A percentile compares a stretch with the other conserved stretches of the same genome.
phyloP scores from a whole-genome alignment of 2,329 filamentous ascomycete species.

The Ophiosphaerella narmari region DNA sequence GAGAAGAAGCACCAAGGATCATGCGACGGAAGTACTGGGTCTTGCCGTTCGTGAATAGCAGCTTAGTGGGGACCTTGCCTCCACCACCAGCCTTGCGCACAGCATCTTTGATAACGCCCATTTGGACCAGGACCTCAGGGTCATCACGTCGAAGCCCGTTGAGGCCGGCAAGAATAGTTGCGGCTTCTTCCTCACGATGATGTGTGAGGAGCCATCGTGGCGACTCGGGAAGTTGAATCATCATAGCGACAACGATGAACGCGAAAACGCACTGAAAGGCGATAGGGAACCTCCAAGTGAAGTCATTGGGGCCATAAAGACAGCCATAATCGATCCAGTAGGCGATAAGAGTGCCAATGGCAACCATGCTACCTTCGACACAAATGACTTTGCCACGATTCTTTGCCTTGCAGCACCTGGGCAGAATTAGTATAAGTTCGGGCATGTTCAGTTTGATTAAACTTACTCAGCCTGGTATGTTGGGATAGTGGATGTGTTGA shows the following conservation, averaged over 20 bases:
- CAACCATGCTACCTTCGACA: conserved; percentile 58
- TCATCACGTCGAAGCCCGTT: conserved; percentile 55
- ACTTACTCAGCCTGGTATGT: conserved; percentile 57
- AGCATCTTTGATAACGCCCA: conserved; percentile 65
- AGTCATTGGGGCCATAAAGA: conserved; percentile 33
- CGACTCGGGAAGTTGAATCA: conserved; percentile 41
- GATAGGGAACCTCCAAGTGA: conserved; percentile 57
- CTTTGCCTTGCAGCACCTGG: conserved; percentile 52
- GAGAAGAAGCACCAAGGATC: conserved; percentile 62
- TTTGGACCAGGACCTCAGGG: conserved; percentile 61
- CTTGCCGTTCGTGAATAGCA: conserved; percentile 64
- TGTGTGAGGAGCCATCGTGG: conserved; percentile 41
- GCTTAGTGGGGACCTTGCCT: conserved; percentile 44
- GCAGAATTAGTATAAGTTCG: neutral
- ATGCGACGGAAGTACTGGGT: conserved; percentile 68
- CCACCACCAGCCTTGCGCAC: conserved; percentile 43
- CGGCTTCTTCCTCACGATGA: conserved; percentile 52
- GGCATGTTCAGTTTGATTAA: neutral
- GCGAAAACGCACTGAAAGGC: conserved; percentile 58
- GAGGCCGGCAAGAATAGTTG: conserved; percentile 54
- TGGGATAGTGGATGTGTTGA: conserved; percentile 60
- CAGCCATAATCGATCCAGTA: conserved; percentile 58
- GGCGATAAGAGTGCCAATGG: conserved; percentile 55
- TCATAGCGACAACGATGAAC: conserved; percentile 37
- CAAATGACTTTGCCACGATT: conserved; percentile 65